Evolutionary conservation across 805 yeast genomes (phyloP).

Genomic region (Pichia kluyveri): DNA sequence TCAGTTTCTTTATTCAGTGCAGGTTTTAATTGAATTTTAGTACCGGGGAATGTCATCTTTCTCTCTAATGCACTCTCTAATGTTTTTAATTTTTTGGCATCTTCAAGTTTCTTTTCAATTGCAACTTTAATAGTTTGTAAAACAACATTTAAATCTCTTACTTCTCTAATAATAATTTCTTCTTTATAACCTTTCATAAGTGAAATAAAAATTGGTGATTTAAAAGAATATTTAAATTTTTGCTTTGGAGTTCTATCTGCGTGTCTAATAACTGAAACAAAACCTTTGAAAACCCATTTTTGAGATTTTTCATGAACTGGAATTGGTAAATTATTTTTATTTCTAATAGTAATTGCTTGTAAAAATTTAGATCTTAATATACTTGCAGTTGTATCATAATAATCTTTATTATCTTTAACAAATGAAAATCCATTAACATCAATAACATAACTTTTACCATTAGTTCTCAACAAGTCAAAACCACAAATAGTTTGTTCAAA

Average conservation of each 20-base stretch:
- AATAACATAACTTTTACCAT: slow-evolving; percentile 83
- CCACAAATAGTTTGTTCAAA: slow-evolving; percentile 96
- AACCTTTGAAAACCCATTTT: slow-evolving; percentile 94
- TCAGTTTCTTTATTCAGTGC: slow-evolving; percentile 48
- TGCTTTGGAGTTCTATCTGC: slow-evolving; percentile 99
- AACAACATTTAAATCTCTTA: slow-evolving; percentile 76
- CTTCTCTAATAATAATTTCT: slow-evolving; percentile 90
- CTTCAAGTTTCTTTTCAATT: slow-evolving; percentile 71
- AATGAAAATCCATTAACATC: slow-evolving; percentile 98
- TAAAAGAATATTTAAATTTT: slow-evolving; percentile 91
- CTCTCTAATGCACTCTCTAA: slow-evolving; percentile 78
- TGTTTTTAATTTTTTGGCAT: slow-evolving; percentile 63
- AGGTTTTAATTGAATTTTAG: slow-evolving; percentile 93
- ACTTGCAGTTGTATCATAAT: slow-evolving; percentile 75
- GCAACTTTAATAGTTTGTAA: slow-evolving; percentile 79
- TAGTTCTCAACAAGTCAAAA: slow-evolving; percentile 83
- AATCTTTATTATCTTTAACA: slow-evolving; percentile 82
- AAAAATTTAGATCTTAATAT: slow-evolving; percentile 69
- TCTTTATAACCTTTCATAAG: slow-evolving; percentile 89
- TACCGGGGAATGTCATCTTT: slow-evolving; percentile 87
- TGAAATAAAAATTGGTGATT: slow-evolving; percentile 77
- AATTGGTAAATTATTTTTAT: slow-evolving; percentile 28
- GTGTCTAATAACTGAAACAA: slow-evolving; percentile 86
- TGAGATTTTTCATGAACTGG: slow-evolving; percentile 55
- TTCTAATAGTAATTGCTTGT: slow-evolving; percentile 46